Conservation (phyloP, 2,329 filamentous ascomycete genomes). For the Nannizziopsis barbatae region DNA sequence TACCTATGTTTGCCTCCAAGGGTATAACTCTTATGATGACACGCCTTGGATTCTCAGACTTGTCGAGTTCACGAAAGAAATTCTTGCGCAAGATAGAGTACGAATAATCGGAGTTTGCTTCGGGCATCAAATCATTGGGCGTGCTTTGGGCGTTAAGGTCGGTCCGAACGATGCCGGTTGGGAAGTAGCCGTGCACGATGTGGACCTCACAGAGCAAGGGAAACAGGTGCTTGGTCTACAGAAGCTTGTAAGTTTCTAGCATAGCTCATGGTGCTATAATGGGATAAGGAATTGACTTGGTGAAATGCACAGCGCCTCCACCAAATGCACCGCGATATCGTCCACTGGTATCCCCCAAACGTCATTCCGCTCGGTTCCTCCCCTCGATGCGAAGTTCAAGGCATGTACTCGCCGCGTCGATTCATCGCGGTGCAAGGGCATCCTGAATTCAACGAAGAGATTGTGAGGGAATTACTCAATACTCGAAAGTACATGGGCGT, state of each 20-base stretch:
- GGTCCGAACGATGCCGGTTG: slow-evolving; percentile 58
- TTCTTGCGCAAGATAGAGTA: slow-evolving; percentile 54
- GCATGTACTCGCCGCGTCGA: slow-evolving; percentile 57
- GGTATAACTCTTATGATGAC: slow-evolving; percentile 61
- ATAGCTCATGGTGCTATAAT: background rate
- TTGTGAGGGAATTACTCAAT: slow-evolving; percentile 57
- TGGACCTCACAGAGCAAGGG: slow-evolving; percentile 58
- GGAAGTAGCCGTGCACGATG: slow-evolving; percentile 66
- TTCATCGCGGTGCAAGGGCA: slow-evolving; percentile 75
- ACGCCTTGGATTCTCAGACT: slow-evolving; percentile 66
- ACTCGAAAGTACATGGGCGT: slow-evolving; percentile 55
- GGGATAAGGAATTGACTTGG: background rate
- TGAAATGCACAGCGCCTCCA: slow-evolving; percentile 41
- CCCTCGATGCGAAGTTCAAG: slow-evolving; percentile 60
- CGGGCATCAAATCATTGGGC: slow-evolving; percentile 72
- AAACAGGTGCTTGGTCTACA: slow-evolving; percentile 60
- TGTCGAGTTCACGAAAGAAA: slow-evolving; percentile 53
- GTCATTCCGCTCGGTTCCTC: slow-evolving; percentile 55
- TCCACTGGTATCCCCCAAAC: slow-evolving; percentile 51
- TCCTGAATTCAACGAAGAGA: slow-evolving; percentile 66
- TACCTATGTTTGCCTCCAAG: slow-evolving; percentile 25
- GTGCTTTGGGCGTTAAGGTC: slow-evolving; percentile 59
- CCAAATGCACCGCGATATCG: slow-evolving; percentile 78
- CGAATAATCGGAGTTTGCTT: slow-evolving; percentile 74
- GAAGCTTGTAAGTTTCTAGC: slow-evolving; percentile 38